A percentile compares a stretch with the other conserved stretches of the same genome.
Conservation (phyloP, 805 yeast species). For the Ogataea methylovora region DNA sequence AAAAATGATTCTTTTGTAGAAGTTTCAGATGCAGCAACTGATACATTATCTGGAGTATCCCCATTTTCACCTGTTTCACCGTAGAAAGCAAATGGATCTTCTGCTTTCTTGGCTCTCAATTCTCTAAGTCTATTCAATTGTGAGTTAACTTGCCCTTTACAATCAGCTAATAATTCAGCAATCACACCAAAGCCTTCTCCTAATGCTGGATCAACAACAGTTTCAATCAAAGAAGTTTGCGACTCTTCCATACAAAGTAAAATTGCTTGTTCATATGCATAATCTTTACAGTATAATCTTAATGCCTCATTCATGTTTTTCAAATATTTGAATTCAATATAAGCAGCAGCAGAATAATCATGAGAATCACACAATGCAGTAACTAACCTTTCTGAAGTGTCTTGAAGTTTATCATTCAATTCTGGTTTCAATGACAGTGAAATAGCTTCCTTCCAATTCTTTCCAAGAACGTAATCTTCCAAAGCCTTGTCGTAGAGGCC, state of each 20-base stretch:
- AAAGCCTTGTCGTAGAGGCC: conserved; percentile 52
- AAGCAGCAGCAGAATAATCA: conserved; percentile 74
- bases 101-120: conserved; percentile 71
- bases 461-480: conserved; percentile 60
- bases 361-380: conserved; percentile 57
- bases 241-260: conserved; percentile 46
- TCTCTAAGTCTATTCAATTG: conserved; percentile 82
- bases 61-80: conserved; percentile 54
- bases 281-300: conserved; percentile 63
- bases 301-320: conserved; percentile 57
- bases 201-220: conserved; percentile 62
- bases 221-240: conserved; percentile 39
- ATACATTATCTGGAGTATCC: conserved; percentile 87
- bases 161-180: conserved; percentile 91
- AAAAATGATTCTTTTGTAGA: conserved; percentile 89
- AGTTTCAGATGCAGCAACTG: conserved; percentile 90
- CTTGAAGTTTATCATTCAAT: conserved; percentile 30
- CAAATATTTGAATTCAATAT: conserved; percentile 57
- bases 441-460: conserved; percentile 82
- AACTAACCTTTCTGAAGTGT: conserved; percentile 54
- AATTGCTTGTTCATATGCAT: conserved; percentile 68
- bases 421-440: conserved; percentile 41
- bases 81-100: conserved; percentile 81
- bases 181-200: conserved; percentile 84
- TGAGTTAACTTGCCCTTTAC: conserved; percentile 75